Evolutionary conservation across 768 basidiomycete species (phyloP), one percentile per base, ranked within the genome.

Genomic region (Postia placenta): DNA sequence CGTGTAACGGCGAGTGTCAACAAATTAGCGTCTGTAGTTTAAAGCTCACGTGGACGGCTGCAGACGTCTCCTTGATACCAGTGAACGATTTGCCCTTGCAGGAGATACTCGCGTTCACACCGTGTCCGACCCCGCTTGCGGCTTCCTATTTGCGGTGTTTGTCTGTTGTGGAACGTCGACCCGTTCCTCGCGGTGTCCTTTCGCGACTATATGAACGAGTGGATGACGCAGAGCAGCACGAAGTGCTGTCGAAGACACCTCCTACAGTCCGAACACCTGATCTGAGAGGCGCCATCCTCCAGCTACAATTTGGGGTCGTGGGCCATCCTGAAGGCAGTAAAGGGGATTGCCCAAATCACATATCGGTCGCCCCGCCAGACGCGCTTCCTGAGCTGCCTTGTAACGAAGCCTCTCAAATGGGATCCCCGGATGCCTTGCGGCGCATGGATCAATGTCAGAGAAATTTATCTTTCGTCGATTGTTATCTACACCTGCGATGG

Each of bases 1-100:
- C 95, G 47, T 98, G 96, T 67, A 96, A 94, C 58, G 93, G 95
- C 93, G 60, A 64, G 81, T 56, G 24, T 20, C 14, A 11, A 42
- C 42, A n/a, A 30, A 4, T 23, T 58, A 5, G 43, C 27, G 49
- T n/a, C n/a, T n/a, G n/a, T n/a, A n/a, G 53, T 42, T 14, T 36
- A 19, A 36, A 51, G 19, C 50, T 51, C 49, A 25, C 20, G 15
- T 54, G 4, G 37, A 22, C 30, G 42, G 25, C 45, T 36, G 25
- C 62, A 92, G 92, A 95, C 72, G 63, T 76, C 15, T 76, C 79
- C 5, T 69, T 85, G 40, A 75, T 97, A 25, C 94, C 94, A 3
- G 60, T 77, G 35, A 62, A 64, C 11, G 83, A 86, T 49, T 78
- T 99, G 33, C 87, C 92, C 5, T 64, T 94, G 17, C 92, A 96